Percentiles rank a stretch among this genome's conserved stretches.
phyloP scores from a whole-genome alignment of 441 rosid species.

The Iberis amara region DNA sequence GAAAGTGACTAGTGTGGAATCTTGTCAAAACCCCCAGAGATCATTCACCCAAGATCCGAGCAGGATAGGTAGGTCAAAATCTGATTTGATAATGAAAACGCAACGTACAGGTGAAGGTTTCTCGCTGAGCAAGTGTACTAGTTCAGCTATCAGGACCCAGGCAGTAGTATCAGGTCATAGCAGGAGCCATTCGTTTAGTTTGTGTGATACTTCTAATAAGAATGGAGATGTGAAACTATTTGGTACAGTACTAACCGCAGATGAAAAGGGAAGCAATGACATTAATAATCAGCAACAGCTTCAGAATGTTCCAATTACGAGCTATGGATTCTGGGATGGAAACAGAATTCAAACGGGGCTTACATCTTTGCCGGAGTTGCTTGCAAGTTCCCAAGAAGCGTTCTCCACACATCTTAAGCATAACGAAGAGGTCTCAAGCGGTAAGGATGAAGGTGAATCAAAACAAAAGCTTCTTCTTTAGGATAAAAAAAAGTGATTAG shows the following conservation, averaged over 20 bases:
- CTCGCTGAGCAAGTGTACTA: conserved; percentile 53
- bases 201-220: conserved; percentile 46
- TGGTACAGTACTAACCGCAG: conserved; percentile 67
- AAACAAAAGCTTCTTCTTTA: conserved; percentile 13
- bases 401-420: conserved; percentile 31
- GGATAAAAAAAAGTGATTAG: conserved; percentile 19
- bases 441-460: conserved; percentile 24
- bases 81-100: conserved; percentile 34
- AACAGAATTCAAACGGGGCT: conserved; percentile 65
- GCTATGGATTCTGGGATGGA: conserved; percentile 86
- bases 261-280: conserved; percentile 38
- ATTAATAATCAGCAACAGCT: conserved; percentile 34
- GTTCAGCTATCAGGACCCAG: conserved; percentile 41
- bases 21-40: conserved; percentile 41
- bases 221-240: conserved; percentile 78
- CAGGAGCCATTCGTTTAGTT: conserved; percentile 38
- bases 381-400: conserved; percentile 78
- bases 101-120: conserved; percentile 42
- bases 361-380: conserved; percentile 56
- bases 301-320: conserved; percentile 59
- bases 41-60: conserved; percentile 40
- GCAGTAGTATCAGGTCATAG: conserved; percentile 31
- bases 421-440: conserved; percentile 8
- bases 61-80: conserved; percentile 38
- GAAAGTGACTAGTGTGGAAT: conserved; percentile 11